Evolutionary conservation across 441 rosid species (phyloP), one percentile per base, ranked within the genome.

Genomic region (Gossypium gossypioides): DNA sequence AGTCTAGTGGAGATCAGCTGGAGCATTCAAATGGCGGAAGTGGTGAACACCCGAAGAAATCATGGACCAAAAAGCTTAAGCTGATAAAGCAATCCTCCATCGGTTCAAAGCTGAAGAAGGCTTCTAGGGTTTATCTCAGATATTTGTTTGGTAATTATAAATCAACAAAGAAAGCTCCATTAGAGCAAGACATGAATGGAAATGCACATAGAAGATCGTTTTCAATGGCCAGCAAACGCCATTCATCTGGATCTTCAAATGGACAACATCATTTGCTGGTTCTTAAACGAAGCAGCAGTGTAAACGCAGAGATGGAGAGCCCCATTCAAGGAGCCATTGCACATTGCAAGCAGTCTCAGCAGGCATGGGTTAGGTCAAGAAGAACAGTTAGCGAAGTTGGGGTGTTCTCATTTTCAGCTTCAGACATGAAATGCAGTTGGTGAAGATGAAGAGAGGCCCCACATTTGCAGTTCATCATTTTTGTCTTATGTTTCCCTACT

Each of bases 251-350:
- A 1, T 79, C 83, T 5, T 83, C 87, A 19, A 69, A 72, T 44
- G 86, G 82, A 71, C 76, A 69, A 70, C 73, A 82, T 44, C 86
- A 84, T 16, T 57, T 81, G 74, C 83, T 83, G 32, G 75, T 82
- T 77, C 81, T 88, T 57, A 90, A 81, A 85, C 84, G 89, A 79
- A 84, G 93, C 71, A 82, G 78, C 75, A 87, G 92, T 71, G 81
- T 76, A 79, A 84, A 80, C 78, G 79, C 86, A 5, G 99, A 89
- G 75, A 75, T 83, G n/a, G 99, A 92, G 70, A 86, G 77, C 54
- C 84, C 92, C 54, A 83, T 95, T 10, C 90, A 91, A 25, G 97
- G 89, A 75, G 99, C 99, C 61, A 91, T 95, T 79, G 96, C 94
- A 76, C 89, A 95, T 75, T 95, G 98, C 87, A 92, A 89, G 71